Evolutionary conservation across 306 rosid genomes (phyloP).

Genomic region (Quercus aquifolioides): DNA sequence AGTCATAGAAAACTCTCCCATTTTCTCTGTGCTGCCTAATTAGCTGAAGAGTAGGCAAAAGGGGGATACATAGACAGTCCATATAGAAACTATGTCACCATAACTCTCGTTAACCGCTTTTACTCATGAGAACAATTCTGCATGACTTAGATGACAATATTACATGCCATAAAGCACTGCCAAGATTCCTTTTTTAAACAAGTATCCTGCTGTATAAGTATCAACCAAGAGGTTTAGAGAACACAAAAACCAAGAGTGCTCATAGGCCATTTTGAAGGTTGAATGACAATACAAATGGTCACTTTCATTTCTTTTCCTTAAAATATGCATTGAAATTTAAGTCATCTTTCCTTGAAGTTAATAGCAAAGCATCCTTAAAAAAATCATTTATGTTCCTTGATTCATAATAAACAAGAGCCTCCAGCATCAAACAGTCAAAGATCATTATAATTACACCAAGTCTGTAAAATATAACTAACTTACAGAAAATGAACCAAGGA

Average conservation of each 20-base stretch:
- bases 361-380: background rate
- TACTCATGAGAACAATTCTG: background rate
- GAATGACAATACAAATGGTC: background rate
- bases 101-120: background rate
- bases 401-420: constrained; percentile 3
- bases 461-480: constrained; percentile 25
- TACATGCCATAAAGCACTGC: background rate
- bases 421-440: constrained; percentile 1
- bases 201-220: background rate
- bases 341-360: background rate
- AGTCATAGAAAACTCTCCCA: background rate
- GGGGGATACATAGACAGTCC: background rate
- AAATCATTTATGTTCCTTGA: background rate
- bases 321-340: background rate
- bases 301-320: background rate
- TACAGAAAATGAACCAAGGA: constrained; percentile 91
- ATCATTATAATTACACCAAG: background rate
- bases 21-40: background rate
- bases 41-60: background rate
- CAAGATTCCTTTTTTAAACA: background rate
- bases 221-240: background rate
- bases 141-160: background rate
- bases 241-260: too few species aligned
- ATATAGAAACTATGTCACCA: background rate
- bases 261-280: too few species aligned